phyloP scores from a whole-genome alignment of 495 filamentous ascomycete species.

The Penicillium atrosanguineum region DNA sequence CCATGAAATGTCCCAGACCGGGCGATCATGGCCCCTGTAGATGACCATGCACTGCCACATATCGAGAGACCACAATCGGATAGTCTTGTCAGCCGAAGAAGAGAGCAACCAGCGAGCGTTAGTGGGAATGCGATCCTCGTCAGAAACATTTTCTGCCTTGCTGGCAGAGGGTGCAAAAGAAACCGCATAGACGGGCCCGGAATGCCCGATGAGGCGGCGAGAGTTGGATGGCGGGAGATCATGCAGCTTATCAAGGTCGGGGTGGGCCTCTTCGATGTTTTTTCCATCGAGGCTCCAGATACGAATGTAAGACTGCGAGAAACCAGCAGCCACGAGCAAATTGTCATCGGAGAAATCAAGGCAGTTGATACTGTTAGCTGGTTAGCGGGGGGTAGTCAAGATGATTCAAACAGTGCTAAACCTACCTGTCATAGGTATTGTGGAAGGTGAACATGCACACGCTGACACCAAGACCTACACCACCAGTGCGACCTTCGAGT shows the following conservation, averaged over 20 bases:
- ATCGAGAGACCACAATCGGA: slow-evolving; percentile 91
- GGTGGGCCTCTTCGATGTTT: slow-evolving; percentile 49
- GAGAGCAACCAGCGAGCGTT: slow-evolving; percentile 77
- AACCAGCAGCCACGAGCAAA: slow-evolving; percentile 78
- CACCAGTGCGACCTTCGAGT: slow-evolving; percentile 76
- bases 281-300: slow-evolving; percentile 87
- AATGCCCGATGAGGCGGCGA: slow-evolving; percentile 87
- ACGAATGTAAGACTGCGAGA: slow-evolving; percentile 89
- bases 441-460: slow-evolving; percentile 97
- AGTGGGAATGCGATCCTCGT: slow-evolving; percentile 52
- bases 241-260: slow-evolving; percentile 26
- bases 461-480: slow-evolving; percentile 74
- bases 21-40: slow-evolving; percentile 87
- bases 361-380: slow-evolving; percentile 67
- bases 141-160: slow-evolving; percentile 44
- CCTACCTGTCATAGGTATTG: slow-evolving; percentile 86
- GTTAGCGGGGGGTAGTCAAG: slow-evolving; percentile 19
- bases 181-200: slow-evolving; percentile 83
- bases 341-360: slow-evolving; percentile 92
- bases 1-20: slow-evolving; percentile 85
- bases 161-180: slow-evolving; percentile 79
- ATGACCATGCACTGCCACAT: slow-evolving; percentile 85
- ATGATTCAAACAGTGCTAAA: slow-evolving; percentile 2
- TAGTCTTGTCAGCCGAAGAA: slow-evolving; percentile 77
- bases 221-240: slow-evolving; percentile 53